Evolutionary conservation across 2,329 filamentous ascomycete species (phyloP).

Genomic region (Neocatenulostroma microsporum): DNA sequence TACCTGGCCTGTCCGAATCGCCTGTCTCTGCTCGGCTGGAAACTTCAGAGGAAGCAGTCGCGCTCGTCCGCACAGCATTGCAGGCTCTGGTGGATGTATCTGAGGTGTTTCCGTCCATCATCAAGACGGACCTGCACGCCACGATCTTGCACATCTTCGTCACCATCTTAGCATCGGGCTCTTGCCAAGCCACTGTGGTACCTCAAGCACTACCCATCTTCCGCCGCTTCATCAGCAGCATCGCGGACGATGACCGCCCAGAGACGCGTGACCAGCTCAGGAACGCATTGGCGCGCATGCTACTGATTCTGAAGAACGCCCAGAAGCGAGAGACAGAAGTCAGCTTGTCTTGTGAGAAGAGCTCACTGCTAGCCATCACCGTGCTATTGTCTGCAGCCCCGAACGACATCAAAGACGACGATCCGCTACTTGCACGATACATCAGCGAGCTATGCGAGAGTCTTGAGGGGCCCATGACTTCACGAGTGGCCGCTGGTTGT

Average conservation of each 20-base stretch:
- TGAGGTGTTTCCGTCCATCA: constrained; percentile 91
- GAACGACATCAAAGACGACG: constrained; percentile 58
- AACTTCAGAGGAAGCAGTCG: constrained; percentile 75
- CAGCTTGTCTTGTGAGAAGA: constrained; percentile 84
- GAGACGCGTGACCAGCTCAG: constrained; percentile 63
- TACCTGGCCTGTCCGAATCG: constrained; percentile 69
- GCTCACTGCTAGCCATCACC: constrained; percentile 78
- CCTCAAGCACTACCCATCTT: constrained; percentile 85
- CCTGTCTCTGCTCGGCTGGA: constrained; percentile 46
- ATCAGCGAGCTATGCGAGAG: constrained; percentile 79
- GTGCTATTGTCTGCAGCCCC: constrained; percentile 72
- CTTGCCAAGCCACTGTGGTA: constrained; percentile 80
- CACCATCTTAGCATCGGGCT: constrained; percentile 78
- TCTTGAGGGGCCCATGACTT: constrained; percentile 70
- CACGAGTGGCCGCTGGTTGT: constrained; percentile 85
- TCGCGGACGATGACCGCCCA: constrained; percentile 42
- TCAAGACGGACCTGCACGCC: constrained; percentile 90
- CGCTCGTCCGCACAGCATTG: constrained; percentile 70
- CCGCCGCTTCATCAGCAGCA: constrained; percentile 77
- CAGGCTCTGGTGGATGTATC: constrained; percentile 89
- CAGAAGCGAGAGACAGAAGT: constrained; percentile 69
- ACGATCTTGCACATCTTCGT: constrained; percentile 96
- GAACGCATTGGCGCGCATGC: constrained; percentile 72
- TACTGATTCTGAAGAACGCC: constrained; percentile 68
- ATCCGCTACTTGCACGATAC: constrained; percentile 66